Evolutionary conservation across 106 monocot species (phyloP), one percentile per base, ranked within the genome.

Genomic region (Platanthera guangdongensis): DNA sequence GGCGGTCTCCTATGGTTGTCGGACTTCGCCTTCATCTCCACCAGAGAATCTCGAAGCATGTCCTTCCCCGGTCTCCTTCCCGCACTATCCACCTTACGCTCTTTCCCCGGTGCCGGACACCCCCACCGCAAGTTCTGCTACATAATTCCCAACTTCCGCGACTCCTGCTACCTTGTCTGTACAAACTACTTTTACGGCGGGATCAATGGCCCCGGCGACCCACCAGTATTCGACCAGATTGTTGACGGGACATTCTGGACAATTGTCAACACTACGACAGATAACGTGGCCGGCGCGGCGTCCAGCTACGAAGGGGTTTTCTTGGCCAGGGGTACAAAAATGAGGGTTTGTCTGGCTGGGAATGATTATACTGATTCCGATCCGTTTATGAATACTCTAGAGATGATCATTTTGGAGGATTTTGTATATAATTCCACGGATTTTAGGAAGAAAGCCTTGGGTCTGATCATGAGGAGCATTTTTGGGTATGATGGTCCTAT

Each of bases 241-340:
- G 86, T 97, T 47, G 96, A 93, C 53, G 96, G 90, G 16, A 89
- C 87, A 7, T 76, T 89, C 53, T 97, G 91, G 93, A 86, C 87
- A 5, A 77, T 83, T 54, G 96, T 97, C 14, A 86, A 97, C 74
- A 97, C 93, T 9, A 85, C 91, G 32, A 81, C 69, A 16, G 93
- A 91, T 76, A 78, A 85, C 55, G 80, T 39, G 14, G 65, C 32
- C 30, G 83, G 83, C 9, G 50, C 68, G 71, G 80, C 91, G 8
- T 93, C 96, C 16, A 91, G 83, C 52, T 93, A 93, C 76, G 96
- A 97, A 79, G 86, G 74, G 4, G 85, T 97, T n/a, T n/a, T n/a
- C n/a, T n/a, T n/a, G n/a, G n/a, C n/a, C n/a, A n/a, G n/a, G n/a
- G n/a, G n/a, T n/a, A 88, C 80, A 80, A 78, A 47, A 9, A 80